phyloP scores from a whole-genome alignment of 176 grass and related monocot genomes.

The Aegilops longissima region DNA sequence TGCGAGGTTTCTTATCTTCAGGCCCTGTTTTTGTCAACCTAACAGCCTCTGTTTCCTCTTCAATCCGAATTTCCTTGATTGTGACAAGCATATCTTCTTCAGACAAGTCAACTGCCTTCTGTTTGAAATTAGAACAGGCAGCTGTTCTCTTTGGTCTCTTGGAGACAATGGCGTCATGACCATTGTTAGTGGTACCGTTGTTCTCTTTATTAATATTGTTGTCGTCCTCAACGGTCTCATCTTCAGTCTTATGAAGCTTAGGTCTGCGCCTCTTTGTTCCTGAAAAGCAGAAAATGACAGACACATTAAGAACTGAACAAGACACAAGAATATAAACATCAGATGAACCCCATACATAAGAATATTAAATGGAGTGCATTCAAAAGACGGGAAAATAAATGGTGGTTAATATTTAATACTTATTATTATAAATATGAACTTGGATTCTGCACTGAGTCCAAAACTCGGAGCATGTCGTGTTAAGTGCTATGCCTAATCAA shows the following conservation, averaged over 20 bases:
- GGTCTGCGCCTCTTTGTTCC: conserved; percentile 59
- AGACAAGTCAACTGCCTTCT: conserved; percentile 61
- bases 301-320: neutral
- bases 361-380: neutral
- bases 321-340: neutral
- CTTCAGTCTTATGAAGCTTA: conserved; percentile 49
- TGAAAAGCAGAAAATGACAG: conserved; percentile 32
- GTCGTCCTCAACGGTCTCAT: conserved; percentile 35
- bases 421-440: neutral
- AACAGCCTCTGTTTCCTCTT: conserved; percentile 80
- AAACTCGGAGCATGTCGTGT: too few relatives aligned
- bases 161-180: conserved; percentile 7
- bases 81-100: conserved; percentile 58
- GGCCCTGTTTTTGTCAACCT: conserved; percentile 73
- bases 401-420: neutral
- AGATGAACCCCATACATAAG: neutral
- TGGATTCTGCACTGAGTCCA: neutral
- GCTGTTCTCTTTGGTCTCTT: conserved; percentile 74
- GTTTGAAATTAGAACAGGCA: conserved; percentile 74
- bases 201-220: conserved; percentile 17
- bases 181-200: conserved; percentile 23
- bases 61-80: conserved; percentile 54
- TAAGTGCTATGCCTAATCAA: neutral
- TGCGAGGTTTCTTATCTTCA: conserved; percentile 62
- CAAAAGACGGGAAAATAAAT: neutral